Evolutionary conservation across 192 early-diverging fungal species (phyloP).

Genomic region (Cetraspora pellucida): DNA sequence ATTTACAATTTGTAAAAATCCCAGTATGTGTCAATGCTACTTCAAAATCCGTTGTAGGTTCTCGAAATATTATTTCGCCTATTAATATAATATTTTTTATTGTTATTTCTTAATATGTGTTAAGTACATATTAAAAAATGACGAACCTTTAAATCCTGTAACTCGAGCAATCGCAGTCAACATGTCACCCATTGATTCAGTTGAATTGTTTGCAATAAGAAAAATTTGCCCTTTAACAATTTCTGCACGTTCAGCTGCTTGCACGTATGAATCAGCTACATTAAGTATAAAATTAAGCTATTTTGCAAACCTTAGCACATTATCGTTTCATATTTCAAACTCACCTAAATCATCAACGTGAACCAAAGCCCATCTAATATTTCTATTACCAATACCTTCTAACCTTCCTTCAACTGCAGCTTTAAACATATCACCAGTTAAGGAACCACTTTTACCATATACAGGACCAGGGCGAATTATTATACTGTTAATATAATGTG

Average conservation of each 20-base stretch:
- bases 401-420: constrained; percentile 13
- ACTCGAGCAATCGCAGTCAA: constrained; percentile 36
- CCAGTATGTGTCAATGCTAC: background rate
- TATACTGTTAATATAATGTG: constrained; percentile 26
- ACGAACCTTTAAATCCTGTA: constrained; percentile 31
- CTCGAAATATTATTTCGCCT: constrained; percentile 6
- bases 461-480: constrained; percentile 29
- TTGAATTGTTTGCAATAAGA: constrained; percentile 35
- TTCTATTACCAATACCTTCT: constrained; percentile 22
- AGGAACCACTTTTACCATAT: constrained; percentile 31
- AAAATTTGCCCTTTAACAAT: constrained; percentile 37
- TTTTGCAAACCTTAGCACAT: too few relatives aligned
- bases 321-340: too few relatives aligned
- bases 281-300: too few relatives aligned
- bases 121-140: background rate
- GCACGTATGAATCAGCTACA: constrained; percentile 36
- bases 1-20: constrained; percentile 18
- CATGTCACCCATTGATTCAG: constrained; percentile 36
- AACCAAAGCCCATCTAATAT: constrained; percentile 23
- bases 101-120: background rate
- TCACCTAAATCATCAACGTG: constrained; percentile 42
- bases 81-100: background rate
- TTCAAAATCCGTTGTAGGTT: background rate
- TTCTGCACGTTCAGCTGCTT: constrained; percentile 32
- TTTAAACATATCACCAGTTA: constrained; percentile 27